A percentile compares a stretch with the other conserved stretches of the same genome.
phyloP scores from a whole-genome alignment of 352 stramenopile species.

The Thalassiosira gravida region DNA sequence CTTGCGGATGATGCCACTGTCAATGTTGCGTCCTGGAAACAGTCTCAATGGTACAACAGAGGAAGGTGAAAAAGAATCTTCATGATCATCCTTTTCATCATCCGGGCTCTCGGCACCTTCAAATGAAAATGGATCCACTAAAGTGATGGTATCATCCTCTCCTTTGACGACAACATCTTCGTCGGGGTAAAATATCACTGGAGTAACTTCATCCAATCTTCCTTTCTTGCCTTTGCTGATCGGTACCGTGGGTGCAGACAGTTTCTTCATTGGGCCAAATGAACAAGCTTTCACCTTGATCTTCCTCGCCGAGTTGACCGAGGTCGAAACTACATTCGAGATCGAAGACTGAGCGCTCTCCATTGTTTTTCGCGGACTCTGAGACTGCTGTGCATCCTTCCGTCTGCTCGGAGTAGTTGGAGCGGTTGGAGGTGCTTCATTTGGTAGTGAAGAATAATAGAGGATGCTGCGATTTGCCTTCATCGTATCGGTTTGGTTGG shows the following conservation, averaged over 20 bases:
- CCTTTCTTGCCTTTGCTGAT: neutral
- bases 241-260: neutral
- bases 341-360: conserved; percentile 10
- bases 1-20: neutral
- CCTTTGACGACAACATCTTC: neutral
- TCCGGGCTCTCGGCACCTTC: conserved; percentile 1
- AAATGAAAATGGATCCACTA: conserved; percentile 21
- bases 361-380: neutral
- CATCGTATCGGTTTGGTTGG: conserved; percentile 1
- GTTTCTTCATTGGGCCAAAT: neutral
- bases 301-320: conserved; percentile 11
- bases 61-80: neutral
- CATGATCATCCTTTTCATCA: conserved; percentile 4
- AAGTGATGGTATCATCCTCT: neutral
- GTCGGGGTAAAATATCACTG: conserved; percentile 9
- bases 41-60: conserved; percentile 10
- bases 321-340: conserved; percentile 6
- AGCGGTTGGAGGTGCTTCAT: neutral
- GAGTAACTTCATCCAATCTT: conserved; percentile 8
- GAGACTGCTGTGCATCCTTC: neutral
- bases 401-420: neutral
- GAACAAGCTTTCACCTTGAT: conserved; percentile 1
- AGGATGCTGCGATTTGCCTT: neutral
- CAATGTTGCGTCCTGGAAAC: conserved; percentile 3
- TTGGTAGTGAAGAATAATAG: conserved; percentile 10